phyloP scores from a whole-genome alignment of 495 filamentous ascomycete genomes.

The Staphylotrichum longicolle region DNA sequence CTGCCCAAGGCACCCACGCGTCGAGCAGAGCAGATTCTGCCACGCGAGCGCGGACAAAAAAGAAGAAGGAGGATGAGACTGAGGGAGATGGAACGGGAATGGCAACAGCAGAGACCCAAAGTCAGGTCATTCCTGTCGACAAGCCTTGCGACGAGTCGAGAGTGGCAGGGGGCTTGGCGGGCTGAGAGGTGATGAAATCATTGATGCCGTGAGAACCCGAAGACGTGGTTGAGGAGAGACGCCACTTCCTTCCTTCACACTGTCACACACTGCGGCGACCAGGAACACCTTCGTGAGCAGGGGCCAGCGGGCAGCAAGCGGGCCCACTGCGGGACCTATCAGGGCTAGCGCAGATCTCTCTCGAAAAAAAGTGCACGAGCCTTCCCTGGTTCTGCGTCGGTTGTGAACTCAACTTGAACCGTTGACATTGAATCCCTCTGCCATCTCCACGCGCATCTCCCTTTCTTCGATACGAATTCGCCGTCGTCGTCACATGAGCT shows the following conservation, averaged over 20 bases:
- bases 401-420: no score
- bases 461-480: no score
- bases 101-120: neutral
- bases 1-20: constrained; percentile 22
- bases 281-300: neutral
- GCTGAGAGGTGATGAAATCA: neutral
- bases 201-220: constrained; percentile 18
- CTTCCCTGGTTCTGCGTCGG: no score
- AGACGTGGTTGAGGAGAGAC: neutral
- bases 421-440: no score
- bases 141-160: neutral
- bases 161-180: neutral
- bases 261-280: no score
- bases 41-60: neutral
- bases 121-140: neutral
- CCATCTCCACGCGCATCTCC: no score
- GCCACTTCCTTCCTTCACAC: neutral
- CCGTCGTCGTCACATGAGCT: no score
- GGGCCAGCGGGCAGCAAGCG: no score
- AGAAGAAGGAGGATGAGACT: neutral
- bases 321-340: neutral
- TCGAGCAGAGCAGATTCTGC: constrained; percentile 1
- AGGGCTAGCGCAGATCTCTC: no score
- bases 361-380: no score
- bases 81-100: neutral